A percentile compares a stretch with the other conserved stretches of the same genome.
Conservation (phyloP, 208 protist genomes). For the Naegleria gruberi region DNA sequence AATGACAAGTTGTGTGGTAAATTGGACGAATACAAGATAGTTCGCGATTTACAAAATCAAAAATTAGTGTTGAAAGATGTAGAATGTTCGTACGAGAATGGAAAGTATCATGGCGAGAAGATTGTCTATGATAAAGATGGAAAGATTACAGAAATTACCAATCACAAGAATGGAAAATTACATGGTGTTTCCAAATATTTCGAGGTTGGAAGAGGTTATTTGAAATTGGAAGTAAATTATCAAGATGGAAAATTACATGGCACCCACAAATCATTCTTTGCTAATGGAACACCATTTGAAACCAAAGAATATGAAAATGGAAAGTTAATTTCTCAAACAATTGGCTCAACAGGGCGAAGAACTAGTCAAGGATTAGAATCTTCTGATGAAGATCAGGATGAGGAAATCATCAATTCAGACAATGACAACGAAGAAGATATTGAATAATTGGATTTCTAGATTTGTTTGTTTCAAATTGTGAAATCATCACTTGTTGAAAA, state of each 20-base stretch:
- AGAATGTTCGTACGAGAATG: not conserved
- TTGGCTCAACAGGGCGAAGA: not conserved
- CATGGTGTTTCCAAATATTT: not conserved
- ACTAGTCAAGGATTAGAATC: too few species aligned
- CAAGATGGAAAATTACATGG: not conserved
- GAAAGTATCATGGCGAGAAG: not conserved
- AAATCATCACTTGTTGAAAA: too few species aligned
- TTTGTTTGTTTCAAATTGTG: too few species aligned
- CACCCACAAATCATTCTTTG: not conserved
- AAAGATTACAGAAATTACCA: not conserved
- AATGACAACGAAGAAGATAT: too few species aligned
- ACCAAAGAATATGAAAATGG: not conserved
- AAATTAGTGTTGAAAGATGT: not conserved
- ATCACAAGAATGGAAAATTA: not conserved
- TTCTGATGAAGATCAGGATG: too few species aligned
- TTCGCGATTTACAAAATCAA: not conserved
- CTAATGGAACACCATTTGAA: not conserved
- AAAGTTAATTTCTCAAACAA: not conserved
- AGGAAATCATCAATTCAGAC: too few species aligned
- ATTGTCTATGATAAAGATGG: not conserved
- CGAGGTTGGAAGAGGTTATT: not conserved
- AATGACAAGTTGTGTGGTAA: not conserved
- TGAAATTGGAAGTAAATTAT: not conserved
- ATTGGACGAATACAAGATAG: not conserved
- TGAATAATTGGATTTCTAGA: too few species aligned